phyloP scores from a whole-genome alignment of 1,284 basidiomycete genomes.

The Paramarasmius palmivorus region DNA sequence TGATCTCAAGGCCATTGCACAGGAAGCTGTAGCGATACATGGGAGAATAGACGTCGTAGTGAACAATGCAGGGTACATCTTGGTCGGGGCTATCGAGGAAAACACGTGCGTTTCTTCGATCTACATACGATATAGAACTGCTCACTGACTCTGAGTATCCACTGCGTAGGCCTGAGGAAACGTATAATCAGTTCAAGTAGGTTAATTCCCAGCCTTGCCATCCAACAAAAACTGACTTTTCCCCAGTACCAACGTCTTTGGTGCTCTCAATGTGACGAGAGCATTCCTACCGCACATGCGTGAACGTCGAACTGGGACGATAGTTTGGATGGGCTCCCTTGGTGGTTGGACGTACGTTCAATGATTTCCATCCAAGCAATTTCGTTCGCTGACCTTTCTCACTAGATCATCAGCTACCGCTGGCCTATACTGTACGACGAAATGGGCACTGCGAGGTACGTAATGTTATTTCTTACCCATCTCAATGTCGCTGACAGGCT shows the following conservation, averaged over 20 bases:
- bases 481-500: background rate
- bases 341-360: conserved; percentile 31
- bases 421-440: conserved; percentile 6
- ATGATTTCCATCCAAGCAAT: background rate
- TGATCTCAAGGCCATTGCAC: conserved; percentile 24
- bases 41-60: conserved; percentile 37
- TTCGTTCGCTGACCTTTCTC: background rate
- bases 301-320: conserved; percentile 29
- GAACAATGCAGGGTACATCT: conserved; percentile 35
- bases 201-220: conserved; percentile 12
- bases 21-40: conserved; percentile 29
- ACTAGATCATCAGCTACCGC: background rate
- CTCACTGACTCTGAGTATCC: too few species aligned
- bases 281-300: conserved; percentile 41
- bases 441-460: conserved; percentile 5
- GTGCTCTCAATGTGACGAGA: conserved; percentile 36
- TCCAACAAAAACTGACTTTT: too few species aligned
- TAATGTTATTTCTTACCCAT: background rate
- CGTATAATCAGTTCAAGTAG: conserved; percentile 32
- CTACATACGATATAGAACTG: too few species aligned
- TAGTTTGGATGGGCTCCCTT: conserved; percentile 36
- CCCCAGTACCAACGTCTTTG: conserved; percentile 36
- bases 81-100: conserved; percentile 28
- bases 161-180: conserved; percentile 27
- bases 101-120: conserved; percentile 20